Percentiles rank a stretch among this genome's conserved stretches.
phyloP scores from a whole-genome alignment of 495 filamentous ascomycete genomes.

The Neurospora terricola region DNA sequence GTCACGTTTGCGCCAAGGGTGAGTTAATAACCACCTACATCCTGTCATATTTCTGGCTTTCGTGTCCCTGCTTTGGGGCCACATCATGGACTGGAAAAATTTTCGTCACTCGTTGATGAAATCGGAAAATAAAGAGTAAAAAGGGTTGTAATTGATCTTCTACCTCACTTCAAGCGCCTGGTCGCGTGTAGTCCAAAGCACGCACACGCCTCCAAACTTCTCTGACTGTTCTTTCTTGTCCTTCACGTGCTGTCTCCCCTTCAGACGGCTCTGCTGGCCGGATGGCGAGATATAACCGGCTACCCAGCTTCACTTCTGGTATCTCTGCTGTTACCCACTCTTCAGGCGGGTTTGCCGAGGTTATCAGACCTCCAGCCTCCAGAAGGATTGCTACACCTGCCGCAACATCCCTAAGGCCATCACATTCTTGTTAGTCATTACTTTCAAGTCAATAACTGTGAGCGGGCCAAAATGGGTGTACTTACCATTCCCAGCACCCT shows the following conservation, averaged over 20 bases:
- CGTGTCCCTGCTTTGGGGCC: neutral
- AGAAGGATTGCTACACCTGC: constrained; percentile 68
- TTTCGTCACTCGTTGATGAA: neutral
- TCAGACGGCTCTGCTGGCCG: constrained; percentile 50
- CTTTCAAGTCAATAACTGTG: neutral
- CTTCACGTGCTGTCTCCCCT: constrained; percentile 50
- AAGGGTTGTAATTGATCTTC: neutral
- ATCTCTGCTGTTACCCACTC: constrained; percentile 44
- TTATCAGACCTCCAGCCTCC: constrained; percentile 62
- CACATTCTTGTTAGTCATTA: neutral
- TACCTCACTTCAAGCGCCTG: constrained; percentile 15
- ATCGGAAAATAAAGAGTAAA: neutral
- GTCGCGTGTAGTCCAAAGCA: constrained; percentile 49
- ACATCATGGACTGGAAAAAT: neutral
- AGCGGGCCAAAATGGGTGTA: neutral
- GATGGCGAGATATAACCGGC: constrained; percentile 56
- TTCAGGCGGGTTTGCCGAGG: constrained; percentile 55
- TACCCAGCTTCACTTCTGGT: constrained; percentile 46
- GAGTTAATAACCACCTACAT: neutral
- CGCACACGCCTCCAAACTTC: constrained; percentile 58
- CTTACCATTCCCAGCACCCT: constrained; percentile 67
- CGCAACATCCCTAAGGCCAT: constrained; percentile 55
- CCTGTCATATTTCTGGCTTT: neutral
- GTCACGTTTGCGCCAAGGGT: neutral
- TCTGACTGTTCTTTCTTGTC: constrained; percentile 56